Base-by-base conservation (phyloP, 371 early-diverging fungal species). In the Mortierella sp. region DNA sequence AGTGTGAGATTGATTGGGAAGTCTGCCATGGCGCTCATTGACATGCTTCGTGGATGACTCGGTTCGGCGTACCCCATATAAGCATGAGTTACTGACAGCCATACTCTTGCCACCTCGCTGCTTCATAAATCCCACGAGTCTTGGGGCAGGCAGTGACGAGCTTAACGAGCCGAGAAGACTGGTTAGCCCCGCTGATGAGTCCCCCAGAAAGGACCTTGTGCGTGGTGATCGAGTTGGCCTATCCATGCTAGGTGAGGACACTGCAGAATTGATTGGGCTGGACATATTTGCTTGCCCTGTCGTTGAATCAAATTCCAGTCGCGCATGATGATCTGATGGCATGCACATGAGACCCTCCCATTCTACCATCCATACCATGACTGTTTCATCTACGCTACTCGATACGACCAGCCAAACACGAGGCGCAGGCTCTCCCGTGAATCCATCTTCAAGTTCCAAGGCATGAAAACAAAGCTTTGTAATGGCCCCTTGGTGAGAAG, bases 351-450 rank as follows among this genome's bases (percentile, higher is more conserved):
- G 43, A 2, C 81, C 81, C 22, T 81, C 81, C 81, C 81, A 81
- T 22, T 81, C 81, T 6, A 81, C 67, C 61, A 72, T 69, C 81
- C 81, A 81, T 3, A 81, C 72, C 76, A 81, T 81, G 41, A 81
- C 81, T 13, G 72, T 69, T 52, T 81, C 81, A n/a, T 81, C 81
- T 22, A 61, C 50, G 22, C 81, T 66, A 48, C 76, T 75, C n/a
- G 81, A 81, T 8, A 81, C 15, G n/a, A 81, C 63, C 28, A 81
- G 63, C 81, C 81, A 81, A 9, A 81, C 63, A 3, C 81, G 72
- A 9, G 81, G 81, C 2, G 76, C 81, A 13, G 81, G 76, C 16
- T 75, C 81, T 0, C 81, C 81, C 0, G 76, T 75, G 22, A 72
- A 58, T 11, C 75, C 72, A 63, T 75, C 72, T 47, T 81, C 81